Evolutionary conservation across 306 rosid genomes (phyloP), one percentile per base, ranked within the genome.

Genomic region (Pterocarpus santalinus): DNA sequence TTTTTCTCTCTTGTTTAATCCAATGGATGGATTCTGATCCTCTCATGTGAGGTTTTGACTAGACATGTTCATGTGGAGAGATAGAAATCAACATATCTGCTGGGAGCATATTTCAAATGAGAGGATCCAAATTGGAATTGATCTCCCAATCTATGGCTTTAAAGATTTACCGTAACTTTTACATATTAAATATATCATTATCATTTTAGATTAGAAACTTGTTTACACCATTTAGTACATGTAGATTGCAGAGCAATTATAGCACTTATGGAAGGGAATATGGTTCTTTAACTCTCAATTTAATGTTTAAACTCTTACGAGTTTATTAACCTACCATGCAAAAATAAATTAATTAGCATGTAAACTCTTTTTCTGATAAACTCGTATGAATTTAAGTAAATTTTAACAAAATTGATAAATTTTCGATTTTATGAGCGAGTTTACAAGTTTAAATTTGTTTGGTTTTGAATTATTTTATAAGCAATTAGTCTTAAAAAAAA

Each of bases 181-280:
- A 35, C 16, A 22, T 76, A 2, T 47, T 47, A 47, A 47, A 47
- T 47, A 60, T 28, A 61, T 55, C 15, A 2, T 76, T 76, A 32
- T 69, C 67, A 30, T 75, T 67, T 36, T 28, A 47, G 8, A 67
- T 17, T 46, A 81, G 53, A 36, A 47, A 58, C 36, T 53, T 52
- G 65, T 76, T 41, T 51, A 33, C 28, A 15, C 55, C 36, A 39
- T 53, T 70, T 73, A 12, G 10, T 49, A 65, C 41, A 32, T 67
- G 71, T 39, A 22, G 43, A 17, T 22, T 22, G 28, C 1, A 22
- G 28, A 22, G 7, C 30, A 11, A 22, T 38, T 7, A 36, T 39
- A 56, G 17, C 35, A 35, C 8, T 17, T 3, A 22, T 72, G 77
- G 35, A 8, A 8, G 28, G 28, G 28, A 22, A 22, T 22, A 22